phyloP scores from a whole-genome alignment of 176 grass and related monocot genomes.

The Otatea glauca region DNA sequence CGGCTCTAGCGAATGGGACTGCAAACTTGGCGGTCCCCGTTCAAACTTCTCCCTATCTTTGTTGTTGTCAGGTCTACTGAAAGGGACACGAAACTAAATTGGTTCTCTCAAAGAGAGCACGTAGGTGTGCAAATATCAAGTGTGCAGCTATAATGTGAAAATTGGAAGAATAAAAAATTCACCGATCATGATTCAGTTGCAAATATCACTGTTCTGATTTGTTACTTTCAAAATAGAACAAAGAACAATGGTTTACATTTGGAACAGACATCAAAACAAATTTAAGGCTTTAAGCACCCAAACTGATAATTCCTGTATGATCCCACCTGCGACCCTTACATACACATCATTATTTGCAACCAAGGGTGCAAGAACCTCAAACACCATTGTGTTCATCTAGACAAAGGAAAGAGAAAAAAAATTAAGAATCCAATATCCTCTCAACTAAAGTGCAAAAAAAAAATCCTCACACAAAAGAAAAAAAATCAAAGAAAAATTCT shows the following conservation, averaged over 20 bases:
- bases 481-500: constrained; percentile 1
- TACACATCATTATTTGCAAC: constrained; percentile 23
- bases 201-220: constrained; percentile 5
- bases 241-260: constrained; percentile 27
- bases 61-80: constrained; percentile 25
- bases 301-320: constrained; percentile 29
- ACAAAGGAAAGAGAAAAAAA: neutral
- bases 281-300: constrained; percentile 11
- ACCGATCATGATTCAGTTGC: neutral
- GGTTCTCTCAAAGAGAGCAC: neutral
- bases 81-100: constrained; percentile 21
- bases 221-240: neutral
- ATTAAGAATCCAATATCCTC: neutral
- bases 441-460: constrained; percentile 36
- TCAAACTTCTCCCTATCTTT: no score
- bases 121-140: neutral
- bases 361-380: constrained; percentile 31
- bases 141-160: neutral
- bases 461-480: constrained; percentile 18
- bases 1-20: no score
- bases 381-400: constrained; percentile 17
- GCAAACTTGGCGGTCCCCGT: no score
- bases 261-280: neutral
- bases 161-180: neutral
- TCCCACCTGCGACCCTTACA: constrained; percentile 23